Conservation (phyloP, 2,329 filamentous ascomycete genomes). For the Fusarium verrucosum region DNA sequence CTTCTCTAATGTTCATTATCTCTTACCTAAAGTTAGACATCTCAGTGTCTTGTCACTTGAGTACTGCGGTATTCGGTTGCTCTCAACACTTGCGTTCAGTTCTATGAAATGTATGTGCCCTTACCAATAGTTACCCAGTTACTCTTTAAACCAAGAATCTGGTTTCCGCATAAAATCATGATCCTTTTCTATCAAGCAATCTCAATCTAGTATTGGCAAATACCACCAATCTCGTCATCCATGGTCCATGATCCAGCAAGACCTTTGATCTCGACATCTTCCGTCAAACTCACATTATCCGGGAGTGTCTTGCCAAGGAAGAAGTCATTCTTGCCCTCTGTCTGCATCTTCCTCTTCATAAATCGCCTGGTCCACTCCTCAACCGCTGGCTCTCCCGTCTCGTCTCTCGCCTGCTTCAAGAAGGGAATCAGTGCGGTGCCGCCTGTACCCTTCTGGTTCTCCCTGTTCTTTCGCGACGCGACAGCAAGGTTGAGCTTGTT, state of each 20-base stretch:
- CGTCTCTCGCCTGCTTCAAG: constrained; percentile 93
- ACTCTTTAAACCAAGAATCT: not conserved
- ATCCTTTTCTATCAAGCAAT: not conserved
- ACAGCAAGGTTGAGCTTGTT: constrained; percentile 69
- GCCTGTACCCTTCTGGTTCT: constrained; percentile 85
- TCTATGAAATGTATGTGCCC: not conserved
- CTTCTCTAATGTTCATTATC: not conserved
- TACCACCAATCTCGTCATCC: constrained; percentile 78
- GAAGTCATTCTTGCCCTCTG: constrained; percentile 64
- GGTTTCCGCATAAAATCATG: not conserved
- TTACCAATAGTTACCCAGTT: constrained; percentile 5
- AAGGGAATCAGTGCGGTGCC: constrained; percentile 95
- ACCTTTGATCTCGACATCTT: constrained; percentile 66
- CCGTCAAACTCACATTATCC: constrained; percentile 49
- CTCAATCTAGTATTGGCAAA: constrained; percentile 61
- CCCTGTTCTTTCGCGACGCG: constrained; percentile 59
- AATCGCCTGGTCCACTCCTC: constrained; percentile 68
- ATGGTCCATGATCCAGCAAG: constrained; percentile 89
- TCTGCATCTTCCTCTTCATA: constrained; percentile 62
- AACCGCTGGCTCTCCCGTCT: constrained; percentile 92
- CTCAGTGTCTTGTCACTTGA: not conserved
- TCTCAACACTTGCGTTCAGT: not conserved
- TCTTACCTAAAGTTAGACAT: not conserved
- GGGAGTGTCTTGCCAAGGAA: constrained; percentile 64
- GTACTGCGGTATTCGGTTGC: not conserved